Percentiles rank a stretch among this genome's conserved stretches.
These are phyloP conservation scores for Paraconiothyrium sp. DNA, from an alignment of 2,329 filamentous ascomycete genomes.

Conservation along the genomic window DNA sequence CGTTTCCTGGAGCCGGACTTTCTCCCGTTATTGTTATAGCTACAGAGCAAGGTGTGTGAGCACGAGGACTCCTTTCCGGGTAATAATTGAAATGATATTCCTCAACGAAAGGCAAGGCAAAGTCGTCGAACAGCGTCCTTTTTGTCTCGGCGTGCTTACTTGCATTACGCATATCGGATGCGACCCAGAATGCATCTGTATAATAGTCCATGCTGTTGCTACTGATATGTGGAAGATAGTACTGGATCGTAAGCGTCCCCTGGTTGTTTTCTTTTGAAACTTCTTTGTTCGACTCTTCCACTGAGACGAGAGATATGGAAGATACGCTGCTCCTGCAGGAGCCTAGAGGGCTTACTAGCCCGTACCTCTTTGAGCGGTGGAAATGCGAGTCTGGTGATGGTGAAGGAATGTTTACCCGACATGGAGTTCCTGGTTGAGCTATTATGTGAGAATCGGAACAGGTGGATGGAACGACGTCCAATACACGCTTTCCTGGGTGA, in stretches of 20 bases:
- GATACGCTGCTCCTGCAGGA: background rate
- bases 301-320: background rate
- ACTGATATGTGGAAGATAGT: conserved; percentile 27
- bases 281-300: background rate
- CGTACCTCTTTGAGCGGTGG: background rate
- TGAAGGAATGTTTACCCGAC: conserved; percentile 1
- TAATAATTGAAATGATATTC: conserved; percentile 28
- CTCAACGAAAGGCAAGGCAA: conserved; percentile 23
- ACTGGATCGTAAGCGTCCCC: conserved; percentile 12
- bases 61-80: conserved; percentile 8
- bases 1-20: background rate
- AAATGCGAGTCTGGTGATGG: background rate
- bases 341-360: background rate
- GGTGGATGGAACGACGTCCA: conserved; percentile 12
- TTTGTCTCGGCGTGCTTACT: conserved; percentile 2
- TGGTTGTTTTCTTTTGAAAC: background rate
- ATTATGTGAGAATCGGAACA: conserved; percentile 14
- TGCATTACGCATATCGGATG: conserved; percentile 6
- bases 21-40: background rate
- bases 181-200: conserved; percentile 13
- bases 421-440: conserved; percentile 2
- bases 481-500: background rate
- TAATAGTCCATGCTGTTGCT: conserved; percentile 17
- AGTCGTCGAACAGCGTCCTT: conserved; percentile 3
- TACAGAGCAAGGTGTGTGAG: background rate